Percentiles rank a stretch among this genome's conserved stretches.
These are phyloP conservation scores for Saprolegnia parasitica DNA, from an alignment of 352 stramenopile species.

Conservation along the genomic window DNA sequence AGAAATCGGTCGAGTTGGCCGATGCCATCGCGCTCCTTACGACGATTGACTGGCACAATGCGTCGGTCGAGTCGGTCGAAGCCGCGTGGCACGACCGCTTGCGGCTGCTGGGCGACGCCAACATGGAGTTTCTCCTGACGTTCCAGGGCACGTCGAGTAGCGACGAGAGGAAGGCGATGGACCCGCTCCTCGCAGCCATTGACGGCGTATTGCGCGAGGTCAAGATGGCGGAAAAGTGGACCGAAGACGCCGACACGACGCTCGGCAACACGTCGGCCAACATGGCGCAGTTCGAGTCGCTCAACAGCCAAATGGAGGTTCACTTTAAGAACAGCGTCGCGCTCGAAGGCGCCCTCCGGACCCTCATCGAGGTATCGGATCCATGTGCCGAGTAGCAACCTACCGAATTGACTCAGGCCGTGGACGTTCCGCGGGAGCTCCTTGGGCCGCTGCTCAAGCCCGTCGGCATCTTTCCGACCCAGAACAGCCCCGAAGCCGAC, in stretches of 20 bases:
- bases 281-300: constrained; percentile 71
- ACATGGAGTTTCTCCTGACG: constrained; percentile 66
- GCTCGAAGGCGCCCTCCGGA: constrained; percentile 48
- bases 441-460: constrained; percentile 53
- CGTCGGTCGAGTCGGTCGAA: constrained; percentile 47
- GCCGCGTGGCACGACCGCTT: constrained; percentile 53
- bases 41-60: constrained; percentile 56
- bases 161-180: constrained; percentile 37
- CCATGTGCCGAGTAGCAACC: not conserved
- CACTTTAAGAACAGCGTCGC: constrained; percentile 76
- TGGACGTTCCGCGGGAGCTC: constrained; percentile 51
- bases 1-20: constrained; percentile 49
- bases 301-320: constrained; percentile 77
- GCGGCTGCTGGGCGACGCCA: constrained; percentile 58
- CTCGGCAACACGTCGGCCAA: constrained; percentile 56
- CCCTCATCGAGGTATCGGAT: constrained; percentile 36
- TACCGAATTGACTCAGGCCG: constrained; percentile 18
- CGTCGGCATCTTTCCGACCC: constrained; percentile 44
- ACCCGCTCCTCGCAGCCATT: constrained; percentile 55
- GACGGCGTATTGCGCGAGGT: constrained; percentile 48
- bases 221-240: constrained; percentile 48
- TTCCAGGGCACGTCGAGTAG: constrained; percentile 40
- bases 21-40: constrained; percentile 49
- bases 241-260: constrained; percentile 51
- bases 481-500: constrained; percentile 27